These are phyloP conservation scores for Bipolaris zeicola DNA, from an alignment of 2,329 filamentous ascomycete genomes.

Conservation along the genomic window DNA sequence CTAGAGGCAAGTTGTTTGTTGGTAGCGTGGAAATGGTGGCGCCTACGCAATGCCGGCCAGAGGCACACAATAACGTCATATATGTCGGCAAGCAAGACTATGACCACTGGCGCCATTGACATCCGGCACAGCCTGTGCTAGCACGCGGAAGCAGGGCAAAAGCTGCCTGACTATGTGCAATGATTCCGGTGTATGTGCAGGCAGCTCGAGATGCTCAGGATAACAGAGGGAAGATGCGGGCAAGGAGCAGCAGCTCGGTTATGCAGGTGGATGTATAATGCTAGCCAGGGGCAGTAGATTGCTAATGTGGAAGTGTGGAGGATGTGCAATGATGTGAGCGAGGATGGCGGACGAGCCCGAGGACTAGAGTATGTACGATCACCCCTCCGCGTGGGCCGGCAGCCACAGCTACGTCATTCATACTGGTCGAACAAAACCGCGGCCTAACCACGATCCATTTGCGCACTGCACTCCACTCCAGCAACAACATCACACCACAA, in stretches of 20 bases:
- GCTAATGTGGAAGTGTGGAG: conserved; percentile 17
- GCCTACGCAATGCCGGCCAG: conserved; percentile 5
- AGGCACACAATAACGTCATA: conserved; percentile 25
- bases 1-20: background rate
- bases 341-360: conserved; percentile 12
- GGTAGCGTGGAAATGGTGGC: conserved; percentile 19
- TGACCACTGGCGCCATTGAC: conserved; percentile 22
- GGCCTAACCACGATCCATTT: conserved; percentile 17
- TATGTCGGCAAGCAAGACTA: conserved; percentile 4
- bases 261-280: background rate
- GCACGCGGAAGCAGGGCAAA: conserved; percentile 1
- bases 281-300: background rate
- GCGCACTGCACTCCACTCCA: conserved; percentile 2
- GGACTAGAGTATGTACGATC: conserved; percentile 12
- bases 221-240: background rate
- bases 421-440: conserved; percentile 31
- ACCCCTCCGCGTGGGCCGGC: conserved; percentile 11
- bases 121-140: background rate
- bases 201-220: background rate
- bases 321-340: conserved; percentile 14
- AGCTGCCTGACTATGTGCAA: background rate
- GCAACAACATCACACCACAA: conserved; percentile 15
- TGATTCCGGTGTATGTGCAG: background rate
- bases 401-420: conserved; percentile 26
- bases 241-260: background rate